These are phyloP conservation scores for Vitis hybrid DNA, from an alignment of 177 flowering plant genomes.

Conservation along the genomic window DNA sequence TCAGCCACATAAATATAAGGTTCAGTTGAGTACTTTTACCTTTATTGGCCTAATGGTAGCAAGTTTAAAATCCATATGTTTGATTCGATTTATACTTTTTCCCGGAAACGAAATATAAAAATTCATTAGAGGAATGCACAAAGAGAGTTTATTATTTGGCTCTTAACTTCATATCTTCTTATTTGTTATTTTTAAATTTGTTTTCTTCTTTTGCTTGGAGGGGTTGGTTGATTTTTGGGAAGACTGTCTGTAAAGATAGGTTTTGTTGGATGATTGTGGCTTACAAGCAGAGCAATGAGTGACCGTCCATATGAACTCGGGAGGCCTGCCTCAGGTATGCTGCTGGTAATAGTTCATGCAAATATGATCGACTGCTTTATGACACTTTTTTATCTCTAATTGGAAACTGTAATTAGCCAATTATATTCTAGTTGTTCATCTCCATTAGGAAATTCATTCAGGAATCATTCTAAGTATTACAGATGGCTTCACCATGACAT, in stretches of 20 bases:
- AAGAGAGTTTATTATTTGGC: no score
- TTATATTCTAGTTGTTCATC: not conserved
- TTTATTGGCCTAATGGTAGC: no score
- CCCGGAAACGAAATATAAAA: no score
- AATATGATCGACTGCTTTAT: not conserved
- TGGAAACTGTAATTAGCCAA: no score
- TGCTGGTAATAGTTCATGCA: not conserved
- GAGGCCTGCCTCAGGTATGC: constrained; percentile 47
- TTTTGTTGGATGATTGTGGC: constrained; percentile 31
- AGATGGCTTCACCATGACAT: not conserved
- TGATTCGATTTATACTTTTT: no score
- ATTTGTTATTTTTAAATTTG: not conserved
- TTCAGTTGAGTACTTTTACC: no score
- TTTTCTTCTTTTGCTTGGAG: not conserved
- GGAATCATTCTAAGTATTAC: not conserved
- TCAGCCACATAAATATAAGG: no score
- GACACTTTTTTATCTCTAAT: no score
- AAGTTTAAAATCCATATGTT: no score
- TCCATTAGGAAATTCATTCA: not conserved
- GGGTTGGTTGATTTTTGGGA: not conserved
- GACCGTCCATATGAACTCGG: constrained; percentile 21
- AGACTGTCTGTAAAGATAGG: not conserved
- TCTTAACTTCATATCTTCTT: not conserved
- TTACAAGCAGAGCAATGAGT: constrained; percentile 40
- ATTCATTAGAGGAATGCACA: no score